A percentile compares a stretch with the other conserved stretches of the same genome.
phyloP scores from a whole-genome alignment of 2,329 filamentous ascomycete species.

The Fusarium anguioides region DNA sequence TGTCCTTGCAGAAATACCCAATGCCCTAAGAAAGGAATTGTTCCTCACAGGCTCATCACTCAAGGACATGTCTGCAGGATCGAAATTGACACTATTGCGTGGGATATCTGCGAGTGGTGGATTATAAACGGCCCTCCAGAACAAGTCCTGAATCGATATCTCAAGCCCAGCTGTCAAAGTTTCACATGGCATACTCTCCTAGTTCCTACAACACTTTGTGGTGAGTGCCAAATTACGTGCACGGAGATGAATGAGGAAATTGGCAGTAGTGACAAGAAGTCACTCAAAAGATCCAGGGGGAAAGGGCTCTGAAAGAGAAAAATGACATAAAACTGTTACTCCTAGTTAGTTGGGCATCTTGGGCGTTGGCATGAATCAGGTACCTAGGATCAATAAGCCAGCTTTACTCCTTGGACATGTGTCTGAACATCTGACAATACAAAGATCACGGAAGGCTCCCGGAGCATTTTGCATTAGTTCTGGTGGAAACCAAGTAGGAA shows the following conservation, averaged over 20 bases:
- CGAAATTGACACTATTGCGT: constrained; percentile 38
- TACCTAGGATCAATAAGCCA: not conserved
- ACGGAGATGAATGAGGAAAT: constrained; percentile 3
- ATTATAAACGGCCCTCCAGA: constrained; percentile 42
- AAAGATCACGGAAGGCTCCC: not conserved
- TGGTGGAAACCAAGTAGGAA: not conserved
- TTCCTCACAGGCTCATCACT: constrained; percentile 34
- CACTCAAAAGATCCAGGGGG: not conserved
- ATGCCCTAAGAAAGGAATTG: constrained; percentile 31
- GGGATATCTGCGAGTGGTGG: constrained; percentile 46
- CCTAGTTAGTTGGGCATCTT: not conserved
- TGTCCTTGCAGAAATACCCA: constrained; percentile 41
- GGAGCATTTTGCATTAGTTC: not conserved
- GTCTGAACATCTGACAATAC: not conserved
- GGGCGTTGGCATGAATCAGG: not conserved
- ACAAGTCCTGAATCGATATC: constrained; percentile 43
- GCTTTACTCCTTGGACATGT: not conserved
- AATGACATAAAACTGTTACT: not conserved
- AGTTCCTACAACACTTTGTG: constrained; percentile 26
- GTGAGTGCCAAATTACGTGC: constrained; percentile 30
- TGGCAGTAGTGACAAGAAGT: constrained; percentile 6
- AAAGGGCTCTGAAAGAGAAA: not conserved
- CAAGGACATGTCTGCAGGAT: constrained; percentile 38
- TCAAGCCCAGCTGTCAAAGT: constrained; percentile 41
- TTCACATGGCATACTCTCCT: constrained; percentile 41